Percentiles rank a stretch among this genome's conserved stretches.
phyloP scores from a whole-genome alignment of 106 monocot genomes.

The Allium fistulosum region DNA sequence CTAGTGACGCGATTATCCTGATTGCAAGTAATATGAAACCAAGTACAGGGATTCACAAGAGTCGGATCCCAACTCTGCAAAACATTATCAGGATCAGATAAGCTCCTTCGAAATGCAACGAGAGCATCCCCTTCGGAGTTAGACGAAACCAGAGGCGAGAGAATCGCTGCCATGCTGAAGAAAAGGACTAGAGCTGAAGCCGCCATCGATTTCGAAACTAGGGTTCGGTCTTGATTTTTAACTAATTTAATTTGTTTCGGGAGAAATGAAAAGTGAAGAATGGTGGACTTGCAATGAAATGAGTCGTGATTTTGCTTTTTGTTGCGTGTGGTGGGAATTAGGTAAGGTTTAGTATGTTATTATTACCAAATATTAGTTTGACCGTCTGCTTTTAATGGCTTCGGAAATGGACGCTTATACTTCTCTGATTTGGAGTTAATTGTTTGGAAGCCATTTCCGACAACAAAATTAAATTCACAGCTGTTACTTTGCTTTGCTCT shows the following conservation, averaged over 20 bases:
- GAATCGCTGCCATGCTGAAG: conserved; percentile 3
- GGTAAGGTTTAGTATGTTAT: neutral
- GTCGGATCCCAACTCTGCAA: conserved; percentile 97
- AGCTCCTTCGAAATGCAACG: conserved; percentile 50
- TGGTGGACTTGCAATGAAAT: neutral
- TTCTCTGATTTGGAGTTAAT: no score
- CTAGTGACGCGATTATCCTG: conserved; percentile 81
- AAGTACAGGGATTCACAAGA: conserved; percentile 84
- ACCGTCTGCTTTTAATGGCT: no score
- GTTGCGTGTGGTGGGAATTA: neutral
- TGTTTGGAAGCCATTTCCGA: no score
- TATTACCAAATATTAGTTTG: neutral
- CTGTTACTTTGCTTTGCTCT: no score
- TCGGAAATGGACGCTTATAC: no score
- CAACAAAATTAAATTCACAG: no score
- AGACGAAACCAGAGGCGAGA: conserved; percentile 17
- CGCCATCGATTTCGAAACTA: conserved; percentile 2
- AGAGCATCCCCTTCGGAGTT: conserved; percentile 91
- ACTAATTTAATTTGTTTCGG: neutral
- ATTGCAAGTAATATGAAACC: conserved; percentile 96
- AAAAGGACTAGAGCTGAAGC: conserved; percentile 7
- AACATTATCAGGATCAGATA: conserved; percentile 67
- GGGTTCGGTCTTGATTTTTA: neutral
- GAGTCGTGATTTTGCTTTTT: neutral
- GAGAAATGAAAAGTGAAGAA: neutral